Evolutionary conservation across 2,329 filamentous ascomycete species (phyloP), one percentile per base, ranked within the genome.

Genomic region (Metarhizium sp.): DNA sequence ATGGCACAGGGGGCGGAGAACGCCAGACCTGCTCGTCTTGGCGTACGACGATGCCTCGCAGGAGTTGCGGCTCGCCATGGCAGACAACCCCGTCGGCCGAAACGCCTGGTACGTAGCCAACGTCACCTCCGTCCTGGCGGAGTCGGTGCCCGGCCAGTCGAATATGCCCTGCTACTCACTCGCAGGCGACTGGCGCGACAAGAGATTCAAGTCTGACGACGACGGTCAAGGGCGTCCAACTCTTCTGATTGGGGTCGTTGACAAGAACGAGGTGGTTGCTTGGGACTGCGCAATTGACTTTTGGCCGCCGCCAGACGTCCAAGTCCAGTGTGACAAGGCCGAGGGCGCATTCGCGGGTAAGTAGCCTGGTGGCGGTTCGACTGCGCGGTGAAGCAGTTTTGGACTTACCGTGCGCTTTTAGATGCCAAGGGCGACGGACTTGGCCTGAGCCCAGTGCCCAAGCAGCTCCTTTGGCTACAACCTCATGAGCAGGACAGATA

Each of bases 251-350:
- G 59, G 59, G 1, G 51, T 62, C 4, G 50, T 61, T 34, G 59
- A 56, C 6, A 51, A 57, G 2, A 52, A 56, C 30, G 57, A 57
- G 5, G 36, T 62, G 10, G 34, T 52, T 11, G 55, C 60, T 0
- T 64, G 59, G 59, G 58, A 63, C 29, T 64, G 63, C 50, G 52
- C 56, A 1, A 14, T 60, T 2, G 58, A 60, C 50, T 54, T 54
- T 32, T 60, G 54, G 50, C 51, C 55, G 14, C 58, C 59, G 18
- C 52, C 55, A 1, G 55, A 51, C 18, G 46, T 53, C 10, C 57
- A 59, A 8, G 32, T 56, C 4, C 54, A 53, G 32, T 65, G 62
- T 46, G 47, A 54, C 6, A 49, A 55, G 52, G 34, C 54, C 13
- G 59, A 57, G 10, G 53, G 52, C 1, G 53, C 51, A 5, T 59